Evolutionary conservation across 2,329 filamentous ascomycete genomes (phyloP), one percentile per base, ranked within the genome.

Genomic region (Erysiphe pulchra): DNA sequence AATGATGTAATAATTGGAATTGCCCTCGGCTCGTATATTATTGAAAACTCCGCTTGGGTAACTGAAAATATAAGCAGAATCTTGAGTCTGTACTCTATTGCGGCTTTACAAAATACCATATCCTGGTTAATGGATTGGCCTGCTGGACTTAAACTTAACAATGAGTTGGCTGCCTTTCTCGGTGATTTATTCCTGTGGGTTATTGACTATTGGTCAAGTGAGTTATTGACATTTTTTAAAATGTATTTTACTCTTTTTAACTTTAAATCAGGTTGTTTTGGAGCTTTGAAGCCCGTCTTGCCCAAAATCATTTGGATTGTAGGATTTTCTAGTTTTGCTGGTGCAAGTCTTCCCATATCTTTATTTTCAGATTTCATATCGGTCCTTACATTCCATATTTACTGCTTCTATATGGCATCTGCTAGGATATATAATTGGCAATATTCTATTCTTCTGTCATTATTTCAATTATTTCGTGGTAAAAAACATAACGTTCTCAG

Each of bases 1-100:
- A 98, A 98, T 63, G 90, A 98, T 63, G 80, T 98, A 42, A 98
- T 98, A 51, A 95, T 98, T 48, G 92, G 90, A 24, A 94, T 98
- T 52, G 90, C 90, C 1, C 64, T 98, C 8, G 92, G 90, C 0
- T 92, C 85, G 0, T 98, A 93, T 60, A 92, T 98, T 50, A 87
- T 95, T 50, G 90, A 98, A 58, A 94, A 98, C 55, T 78, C 84
- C 1, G 70, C 75, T 46, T 83, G 80, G 68, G 84, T 93, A 1
- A 85, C 85, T 1, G 69, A 73, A 45, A 75, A 80, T 56, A 81
- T 95, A 52, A 82, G 82, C 53, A 67, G 68, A 40, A 65, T 92
- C 20, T 68, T 95, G 42, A 75, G 71, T 45, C 70, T 71, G 9
- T 98, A 92, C 65, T 92, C 86, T 0, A 81, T 98, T 28, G 77